These are phyloP conservation scores for Candida koratica DNA, from an alignment of 805 yeast genomes.

Conservation along the genomic window DNA sequence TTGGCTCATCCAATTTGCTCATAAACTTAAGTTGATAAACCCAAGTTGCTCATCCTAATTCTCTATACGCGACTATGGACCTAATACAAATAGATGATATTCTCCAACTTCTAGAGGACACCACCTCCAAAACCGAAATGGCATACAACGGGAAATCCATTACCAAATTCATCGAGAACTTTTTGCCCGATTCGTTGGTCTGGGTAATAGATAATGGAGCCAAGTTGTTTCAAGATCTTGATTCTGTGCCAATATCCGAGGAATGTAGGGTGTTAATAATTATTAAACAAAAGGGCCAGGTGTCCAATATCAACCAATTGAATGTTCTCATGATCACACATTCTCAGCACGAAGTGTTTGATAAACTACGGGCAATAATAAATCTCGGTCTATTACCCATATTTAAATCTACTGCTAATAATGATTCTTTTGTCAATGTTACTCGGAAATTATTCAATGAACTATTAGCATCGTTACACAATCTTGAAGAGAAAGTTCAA, in stretches of 20 bases:
- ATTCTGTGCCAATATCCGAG: not conserved
- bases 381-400: slow-evolving; percentile 65
- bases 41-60: too few relatives aligned
- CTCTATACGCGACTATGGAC: slow-evolving; percentile 5
- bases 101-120: slow-evolving; percentile 2
- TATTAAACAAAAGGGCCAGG: slow-evolving; percentile 40
- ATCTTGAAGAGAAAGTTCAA: slow-evolving; percentile 62
- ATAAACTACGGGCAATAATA: slow-evolving; percentile 55
- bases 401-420: slow-evolving; percentile 45
- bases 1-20: too few relatives aligned
- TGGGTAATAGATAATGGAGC: not conserved
- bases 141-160: slow-evolving; percentile 1
- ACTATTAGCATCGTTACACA: slow-evolving; percentile 60
- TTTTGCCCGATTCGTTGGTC: slow-evolving; percentile 8
- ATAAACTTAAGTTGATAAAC: too few relatives aligned
- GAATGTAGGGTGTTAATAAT: slow-evolving; percentile 24
- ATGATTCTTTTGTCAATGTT: slow-evolving; percentile 29
- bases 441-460: slow-evolving; percentile 67
- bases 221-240: slow-evolving; percentile 7
- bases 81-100: slow-evolving; percentile 4
- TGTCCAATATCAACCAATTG: slow-evolving; percentile 15
- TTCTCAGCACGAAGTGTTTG: slow-evolving; percentile 32
- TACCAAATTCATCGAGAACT: slow-evolving; percentile 2
- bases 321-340: slow-evolving; percentile 10
- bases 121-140: not conserved